Conservation (phyloP, 1,139 yeast species). For the Zygosaccharomyces pseudobailii region DNA sequence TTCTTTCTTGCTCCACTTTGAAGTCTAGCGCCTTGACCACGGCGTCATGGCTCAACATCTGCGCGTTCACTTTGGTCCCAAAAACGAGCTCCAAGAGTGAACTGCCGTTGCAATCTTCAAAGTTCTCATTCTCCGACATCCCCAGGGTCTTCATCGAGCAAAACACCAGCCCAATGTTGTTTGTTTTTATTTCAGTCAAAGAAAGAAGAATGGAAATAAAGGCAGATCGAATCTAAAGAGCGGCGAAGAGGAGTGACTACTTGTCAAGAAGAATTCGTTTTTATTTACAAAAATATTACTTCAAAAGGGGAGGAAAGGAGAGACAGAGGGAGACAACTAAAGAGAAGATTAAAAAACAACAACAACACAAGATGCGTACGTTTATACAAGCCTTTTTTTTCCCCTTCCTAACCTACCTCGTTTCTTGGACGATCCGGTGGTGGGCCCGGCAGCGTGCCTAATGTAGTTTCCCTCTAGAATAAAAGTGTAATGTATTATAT, state of each 20-base stretch:
- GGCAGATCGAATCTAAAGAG: background rate
- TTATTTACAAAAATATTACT: background rate
- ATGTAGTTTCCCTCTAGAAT: background rate
- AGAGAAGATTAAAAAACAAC: background rate
- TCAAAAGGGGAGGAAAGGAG: background rate
- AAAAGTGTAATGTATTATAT: background rate
- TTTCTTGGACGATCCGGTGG: background rate
- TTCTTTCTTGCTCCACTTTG: constrained; percentile 71
- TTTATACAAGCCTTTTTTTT: background rate
- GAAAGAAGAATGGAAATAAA: background rate
- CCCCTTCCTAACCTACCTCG: background rate
- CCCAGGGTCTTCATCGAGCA: constrained; percentile 1
- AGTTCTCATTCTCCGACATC: background rate
- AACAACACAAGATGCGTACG: background rate
- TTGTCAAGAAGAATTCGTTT: background rate
- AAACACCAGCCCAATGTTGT: background rate
- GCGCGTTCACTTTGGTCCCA: constrained; percentile 20
- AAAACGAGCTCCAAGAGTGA: constrained; percentile 20
- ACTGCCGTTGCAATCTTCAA: background rate
- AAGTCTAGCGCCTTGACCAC: constrained; percentile 58
- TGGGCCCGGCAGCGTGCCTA: background rate
- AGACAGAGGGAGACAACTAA: background rate
- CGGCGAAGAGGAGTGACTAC: background rate
- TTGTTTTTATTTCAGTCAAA: no score
- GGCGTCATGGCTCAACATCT: constrained; percentile 48